phyloP scores from a whole-genome alignment of 257 asterid species.

The Solanum paucissectum region DNA sequence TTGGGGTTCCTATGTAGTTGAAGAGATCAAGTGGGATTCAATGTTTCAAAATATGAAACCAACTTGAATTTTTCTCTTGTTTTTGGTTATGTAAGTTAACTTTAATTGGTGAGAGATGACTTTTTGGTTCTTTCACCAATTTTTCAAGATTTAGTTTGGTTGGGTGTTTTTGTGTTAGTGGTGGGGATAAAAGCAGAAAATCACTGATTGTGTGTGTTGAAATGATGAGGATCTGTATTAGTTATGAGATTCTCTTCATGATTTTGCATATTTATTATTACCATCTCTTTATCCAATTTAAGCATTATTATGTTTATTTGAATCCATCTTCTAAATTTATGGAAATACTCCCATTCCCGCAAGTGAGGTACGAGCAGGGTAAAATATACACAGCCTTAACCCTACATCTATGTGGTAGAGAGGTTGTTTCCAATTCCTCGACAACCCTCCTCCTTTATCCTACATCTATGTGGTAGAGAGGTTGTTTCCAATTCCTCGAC shows the following conservation, averaged over 20 bases:
- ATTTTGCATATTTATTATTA: background rate
- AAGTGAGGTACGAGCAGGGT: background rate
- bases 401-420: no score
- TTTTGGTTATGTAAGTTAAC: background rate
- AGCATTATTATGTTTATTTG: background rate
- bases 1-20: slow-evolving; percentile 38
- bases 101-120: slow-evolving; percentile 32
- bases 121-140: slow-evolving; percentile 39
- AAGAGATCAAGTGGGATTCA: slow-evolving; percentile 66
- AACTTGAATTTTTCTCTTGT: slow-evolving; percentile 19
- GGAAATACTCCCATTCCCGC: background rate
- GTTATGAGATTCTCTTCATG: slow-evolving; percentile 5
- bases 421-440: background rate
- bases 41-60: slow-evolving; percentile 81
- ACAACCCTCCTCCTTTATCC: background rate
- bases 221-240: background rate
- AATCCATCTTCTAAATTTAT: background rate
- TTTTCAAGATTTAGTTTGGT: background rate
- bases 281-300: background rate
- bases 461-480: background rate
- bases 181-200: background rate
- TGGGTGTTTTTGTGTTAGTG: background rate
- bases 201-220: background rate
- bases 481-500: background rate
- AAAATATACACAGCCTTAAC: background rate